Conservation (phyloP, 306 rosid genomes). For the Crataegus laevigata region DNA sequence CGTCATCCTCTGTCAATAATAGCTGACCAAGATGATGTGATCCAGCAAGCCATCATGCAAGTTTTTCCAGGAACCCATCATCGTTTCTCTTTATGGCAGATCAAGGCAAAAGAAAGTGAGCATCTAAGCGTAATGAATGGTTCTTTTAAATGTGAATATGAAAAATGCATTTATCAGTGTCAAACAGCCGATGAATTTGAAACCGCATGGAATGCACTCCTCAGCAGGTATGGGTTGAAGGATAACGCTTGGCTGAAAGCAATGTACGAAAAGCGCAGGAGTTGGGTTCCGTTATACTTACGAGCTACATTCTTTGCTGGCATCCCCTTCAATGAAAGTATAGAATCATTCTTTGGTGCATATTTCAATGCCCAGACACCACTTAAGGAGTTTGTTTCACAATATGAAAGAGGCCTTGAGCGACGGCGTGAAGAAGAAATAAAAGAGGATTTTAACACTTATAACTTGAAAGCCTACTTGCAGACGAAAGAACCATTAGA, state of each 20-base stretch:
- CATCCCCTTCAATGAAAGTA: constrained; percentile 55
- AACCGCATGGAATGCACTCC: constrained; percentile 57
- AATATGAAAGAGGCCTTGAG: constrained; percentile 81
- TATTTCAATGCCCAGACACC: constrained; percentile 70
- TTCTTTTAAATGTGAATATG: constrained; percentile 59
- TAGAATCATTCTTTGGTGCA: constrained; percentile 73
- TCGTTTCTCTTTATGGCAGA: constrained; percentile 87
- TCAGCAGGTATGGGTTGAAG: constrained; percentile 63
- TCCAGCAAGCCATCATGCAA: constrained; percentile 66
- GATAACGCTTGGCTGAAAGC: constrained; percentile 72
- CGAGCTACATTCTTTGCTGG: constrained; percentile 81
- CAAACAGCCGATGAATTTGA: constrained; percentile 74
- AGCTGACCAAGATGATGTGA: constrained; percentile 81
- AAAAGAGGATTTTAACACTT: constrained; percentile 74
- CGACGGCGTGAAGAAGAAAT: constrained; percentile 82
- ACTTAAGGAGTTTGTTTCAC: constrained; percentile 57
- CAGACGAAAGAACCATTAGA: constrained; percentile 88
- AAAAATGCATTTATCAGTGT: constrained; percentile 69
- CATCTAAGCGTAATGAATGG: constrained; percentile 48
- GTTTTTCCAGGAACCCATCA: constrained; percentile 72
- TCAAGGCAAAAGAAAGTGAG: constrained; percentile 70
- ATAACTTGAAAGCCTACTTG: constrained; percentile 66
- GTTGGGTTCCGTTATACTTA: constrained; percentile 80
- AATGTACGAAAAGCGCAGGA: constrained; percentile 75
- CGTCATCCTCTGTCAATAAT: constrained; percentile 67